Percentiles rank a stretch among this genome's conserved stretches.
phyloP scores from a whole-genome alignment of 768 basidiomycete genomes.

The Tephrocybe sp. region DNA sequence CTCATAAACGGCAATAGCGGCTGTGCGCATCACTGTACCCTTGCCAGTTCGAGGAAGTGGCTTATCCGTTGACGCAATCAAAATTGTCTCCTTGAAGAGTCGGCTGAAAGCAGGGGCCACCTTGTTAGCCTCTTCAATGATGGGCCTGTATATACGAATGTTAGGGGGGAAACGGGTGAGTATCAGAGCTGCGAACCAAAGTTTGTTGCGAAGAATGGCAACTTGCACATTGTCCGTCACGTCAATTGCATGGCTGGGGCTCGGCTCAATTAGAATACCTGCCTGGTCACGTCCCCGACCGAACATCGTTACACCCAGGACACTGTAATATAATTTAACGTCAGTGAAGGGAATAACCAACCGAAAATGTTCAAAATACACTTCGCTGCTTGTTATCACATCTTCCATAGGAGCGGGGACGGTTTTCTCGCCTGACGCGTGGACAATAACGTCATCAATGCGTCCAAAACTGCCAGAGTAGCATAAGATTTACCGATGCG shows the following conservation, averaged over 20 bases:
- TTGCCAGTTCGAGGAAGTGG: conserved; percentile 44
- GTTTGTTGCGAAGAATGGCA: conserved; percentile 26
- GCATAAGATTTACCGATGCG: not conserved
- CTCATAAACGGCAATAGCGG: conserved; percentile 35
- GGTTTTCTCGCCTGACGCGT: conserved; percentile 34
- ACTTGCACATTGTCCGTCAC: conserved; percentile 14
- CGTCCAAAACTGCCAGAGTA: conserved; percentile 32
- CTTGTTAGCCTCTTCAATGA: conserved; percentile 41
- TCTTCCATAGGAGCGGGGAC: conserved; percentile 32
- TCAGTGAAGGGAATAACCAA: not conserved
- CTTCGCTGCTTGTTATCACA: conserved; percentile 14
- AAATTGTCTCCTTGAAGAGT: conserved; percentile 51
- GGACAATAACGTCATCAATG: conserved; percentile 35
- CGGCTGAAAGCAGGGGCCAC: conserved; percentile 36
- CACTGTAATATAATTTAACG: not conserved
- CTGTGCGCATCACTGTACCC: conserved; percentile 42
- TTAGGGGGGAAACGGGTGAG: no score
- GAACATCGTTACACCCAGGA: conserved; percentile 33
- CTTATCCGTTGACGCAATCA: conserved; percentile 37
- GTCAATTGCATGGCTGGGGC: conserved; percentile 18
- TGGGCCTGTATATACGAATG: conserved; percentile 24
- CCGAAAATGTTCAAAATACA: conserved; percentile 10
- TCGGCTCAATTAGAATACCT: conserved; percentile 25
- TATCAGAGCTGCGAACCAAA: conserved; percentile 25
- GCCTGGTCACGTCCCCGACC: conserved; percentile 29